phyloP scores from a whole-genome alignment of 2,329 filamentous ascomycete species.

The Eutypella sp. region DNA sequence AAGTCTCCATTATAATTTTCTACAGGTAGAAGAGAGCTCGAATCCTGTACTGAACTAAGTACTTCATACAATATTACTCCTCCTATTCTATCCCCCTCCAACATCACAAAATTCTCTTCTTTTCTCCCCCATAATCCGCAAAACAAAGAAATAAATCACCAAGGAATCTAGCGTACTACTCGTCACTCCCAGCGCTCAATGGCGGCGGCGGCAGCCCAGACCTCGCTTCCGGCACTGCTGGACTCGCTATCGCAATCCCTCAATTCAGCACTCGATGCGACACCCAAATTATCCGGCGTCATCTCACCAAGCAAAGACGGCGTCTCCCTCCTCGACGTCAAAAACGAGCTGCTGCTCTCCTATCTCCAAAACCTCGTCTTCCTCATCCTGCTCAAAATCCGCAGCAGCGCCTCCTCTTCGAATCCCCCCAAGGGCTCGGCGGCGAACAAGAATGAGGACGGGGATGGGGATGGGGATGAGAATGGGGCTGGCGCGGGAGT shows the following conservation, averaged over 20 bases:
- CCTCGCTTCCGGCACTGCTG: constrained; percentile 45
- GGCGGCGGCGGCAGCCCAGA: constrained; percentile 44
- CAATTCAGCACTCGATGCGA: constrained; percentile 60
- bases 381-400: constrained; percentile 74
- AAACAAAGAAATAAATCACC: no score
- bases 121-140: no score
- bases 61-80: no score
- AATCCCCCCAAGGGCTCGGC: constrained; percentile 30
- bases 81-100: no score
- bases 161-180: no score
- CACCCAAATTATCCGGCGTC: constrained; percentile 50
- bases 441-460: constrained; percentile 5
- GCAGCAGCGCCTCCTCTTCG: constrained; percentile 38
- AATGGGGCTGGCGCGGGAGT: constrained; percentile 9
- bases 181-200: no score
- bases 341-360: constrained; percentile 94
- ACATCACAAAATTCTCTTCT: no score
- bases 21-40: no score
- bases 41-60: no score
- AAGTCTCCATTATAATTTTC: no score
- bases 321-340: constrained; percentile 90
- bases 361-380: constrained; percentile 95
- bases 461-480: background rate
- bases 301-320: constrained; percentile 76
- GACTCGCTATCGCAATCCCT: constrained; percentile 55